A percentile compares a stretch with the other conserved stretches of the same genome.
Evolutionary conservation across 1,284 basidiomycete genomes (phyloP).

Genomic region (Clitocybe nebularis): DNA sequence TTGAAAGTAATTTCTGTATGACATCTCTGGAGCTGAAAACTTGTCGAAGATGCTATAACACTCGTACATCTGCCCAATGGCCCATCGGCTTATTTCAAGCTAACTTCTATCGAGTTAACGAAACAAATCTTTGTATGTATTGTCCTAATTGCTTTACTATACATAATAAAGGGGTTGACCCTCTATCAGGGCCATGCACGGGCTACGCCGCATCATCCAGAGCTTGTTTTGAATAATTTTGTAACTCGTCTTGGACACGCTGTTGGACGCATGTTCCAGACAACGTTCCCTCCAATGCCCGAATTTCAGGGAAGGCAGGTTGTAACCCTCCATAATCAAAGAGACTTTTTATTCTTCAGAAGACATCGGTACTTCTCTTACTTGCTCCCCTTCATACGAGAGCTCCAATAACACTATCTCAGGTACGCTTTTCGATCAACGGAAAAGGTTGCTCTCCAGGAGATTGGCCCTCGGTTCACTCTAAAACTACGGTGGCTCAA

Average conservation of each 20-base stretch:
- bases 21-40: slow-evolving; percentile 1
- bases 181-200: slow-evolving; percentile 79
- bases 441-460: slow-evolving; percentile 92
- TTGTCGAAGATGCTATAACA: slow-evolving; percentile 78
- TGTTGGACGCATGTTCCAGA: slow-evolving; percentile 93
- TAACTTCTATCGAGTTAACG: slow-evolving; percentile 85
- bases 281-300: slow-evolving; percentile 91
- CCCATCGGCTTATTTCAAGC: slow-evolving; percentile 94
- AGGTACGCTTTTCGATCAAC: slow-evolving; percentile 92
- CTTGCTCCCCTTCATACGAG: neutral
- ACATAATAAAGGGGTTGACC: neutral
- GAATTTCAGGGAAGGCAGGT: slow-evolving; percentile 97
- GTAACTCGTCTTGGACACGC: slow-evolving; percentile 91
- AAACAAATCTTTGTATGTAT: slow-evolving; percentile 74
- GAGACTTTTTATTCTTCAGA: slow-evolving; percentile 97
- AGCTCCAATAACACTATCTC: no score
- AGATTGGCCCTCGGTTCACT: slow-evolving; percentile 97
- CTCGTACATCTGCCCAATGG: slow-evolving; percentile 88
- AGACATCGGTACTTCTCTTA: slow-evolving; percentile 68
- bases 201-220: slow-evolving; percentile 90
- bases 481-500: slow-evolving; percentile 89
- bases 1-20: slow-evolving; percentile 16
- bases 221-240: slow-evolving; percentile 95
- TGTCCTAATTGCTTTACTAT: neutral
- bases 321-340: slow-evolving; percentile 95